These are phyloP conservation scores for Thalassiosira profunda DNA, from an alignment of 108 stramenopile species.

Conservation along the genomic window DNA sequence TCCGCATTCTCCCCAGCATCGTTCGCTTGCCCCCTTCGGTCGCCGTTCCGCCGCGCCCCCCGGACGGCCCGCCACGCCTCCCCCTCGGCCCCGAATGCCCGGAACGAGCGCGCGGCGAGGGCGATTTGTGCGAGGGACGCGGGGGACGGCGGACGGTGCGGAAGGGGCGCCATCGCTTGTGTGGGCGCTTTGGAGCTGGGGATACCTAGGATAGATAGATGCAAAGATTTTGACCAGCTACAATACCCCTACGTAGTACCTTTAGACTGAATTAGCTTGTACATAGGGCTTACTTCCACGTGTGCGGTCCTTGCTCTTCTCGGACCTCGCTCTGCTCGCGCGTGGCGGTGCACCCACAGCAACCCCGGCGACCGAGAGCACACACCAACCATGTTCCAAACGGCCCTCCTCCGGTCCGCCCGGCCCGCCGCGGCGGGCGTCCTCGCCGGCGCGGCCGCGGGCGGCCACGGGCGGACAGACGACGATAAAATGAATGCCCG, in stretches of 20 bases:
- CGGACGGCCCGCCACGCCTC: constrained; percentile 5
- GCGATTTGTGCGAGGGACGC: not conserved
- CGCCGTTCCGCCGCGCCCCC: not conserved
- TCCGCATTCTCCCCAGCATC: not conserved
- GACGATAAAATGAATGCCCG: not conserved
- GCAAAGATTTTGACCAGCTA: no score
- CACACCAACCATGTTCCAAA: constrained; percentile 4
- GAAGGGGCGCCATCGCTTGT: no score
- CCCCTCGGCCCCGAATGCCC: constrained; percentile 1
- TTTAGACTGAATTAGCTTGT: no score
- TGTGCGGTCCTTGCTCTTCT: no score
- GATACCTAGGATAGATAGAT: no score
- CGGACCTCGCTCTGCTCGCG: no score
- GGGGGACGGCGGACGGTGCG: constrained; percentile 5
- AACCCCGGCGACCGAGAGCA: no score
- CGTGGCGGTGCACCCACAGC: no score
- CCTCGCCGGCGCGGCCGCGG: not conserved
- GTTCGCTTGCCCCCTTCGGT: not conserved
- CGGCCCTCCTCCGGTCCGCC: not conserved
- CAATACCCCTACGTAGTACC: no score
- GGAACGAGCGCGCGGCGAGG: constrained; percentile 9
- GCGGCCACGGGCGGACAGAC: not conserved
- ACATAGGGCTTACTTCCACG: no score
- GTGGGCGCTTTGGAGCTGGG: no score
- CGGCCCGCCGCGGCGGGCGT: not conserved